Evolutionary conservation across 129 eudicot genomes (phyloP).

Genomic region (Escallonia rubra): DNA sequence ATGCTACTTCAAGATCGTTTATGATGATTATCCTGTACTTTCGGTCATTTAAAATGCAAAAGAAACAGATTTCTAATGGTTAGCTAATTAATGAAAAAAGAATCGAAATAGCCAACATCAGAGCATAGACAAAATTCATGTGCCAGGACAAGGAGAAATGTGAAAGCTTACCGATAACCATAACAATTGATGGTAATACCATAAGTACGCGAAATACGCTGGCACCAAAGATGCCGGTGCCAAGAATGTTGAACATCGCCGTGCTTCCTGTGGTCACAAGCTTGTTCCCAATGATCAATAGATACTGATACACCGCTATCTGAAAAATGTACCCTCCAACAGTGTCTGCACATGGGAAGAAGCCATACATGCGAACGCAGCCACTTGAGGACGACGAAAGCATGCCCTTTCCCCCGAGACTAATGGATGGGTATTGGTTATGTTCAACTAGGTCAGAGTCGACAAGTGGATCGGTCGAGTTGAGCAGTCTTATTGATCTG

Average conservation of each 20-base stretch:
- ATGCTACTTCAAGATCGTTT: too few relatives aligned
- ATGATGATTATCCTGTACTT: too few relatives aligned
- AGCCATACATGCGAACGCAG: constrained; percentile 22
- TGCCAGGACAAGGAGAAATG: too few relatives aligned
- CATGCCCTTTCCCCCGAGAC: too few relatives aligned
- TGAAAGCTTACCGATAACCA: constrained; percentile 20
- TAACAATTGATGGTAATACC: constrained; percentile 19
- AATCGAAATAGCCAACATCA: too few relatives aligned
- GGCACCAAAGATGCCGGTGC: constrained; percentile 27
- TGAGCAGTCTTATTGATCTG: not conserved
- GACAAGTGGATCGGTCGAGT: not conserved
- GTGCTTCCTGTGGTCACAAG: constrained; percentile 21
- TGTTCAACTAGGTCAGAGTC: constrained; percentile 2
- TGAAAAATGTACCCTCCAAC: constrained; percentile 26
- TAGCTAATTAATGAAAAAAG: too few relatives aligned
- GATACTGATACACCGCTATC: constrained; percentile 17
- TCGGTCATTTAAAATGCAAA: too few relatives aligned
- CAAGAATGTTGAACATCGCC: constrained; percentile 20
- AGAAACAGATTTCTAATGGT: not conserved
- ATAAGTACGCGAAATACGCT: constrained; percentile 20
- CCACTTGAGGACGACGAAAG: not conserved
- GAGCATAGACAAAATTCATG: too few relatives aligned
- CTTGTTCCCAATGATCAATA: constrained; percentile 15
- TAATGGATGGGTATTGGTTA: not conserved
- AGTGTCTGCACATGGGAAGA: constrained; percentile 32